Conservation (phyloP, 257 asterid genomes). For the Solanum tarijense region DNA sequence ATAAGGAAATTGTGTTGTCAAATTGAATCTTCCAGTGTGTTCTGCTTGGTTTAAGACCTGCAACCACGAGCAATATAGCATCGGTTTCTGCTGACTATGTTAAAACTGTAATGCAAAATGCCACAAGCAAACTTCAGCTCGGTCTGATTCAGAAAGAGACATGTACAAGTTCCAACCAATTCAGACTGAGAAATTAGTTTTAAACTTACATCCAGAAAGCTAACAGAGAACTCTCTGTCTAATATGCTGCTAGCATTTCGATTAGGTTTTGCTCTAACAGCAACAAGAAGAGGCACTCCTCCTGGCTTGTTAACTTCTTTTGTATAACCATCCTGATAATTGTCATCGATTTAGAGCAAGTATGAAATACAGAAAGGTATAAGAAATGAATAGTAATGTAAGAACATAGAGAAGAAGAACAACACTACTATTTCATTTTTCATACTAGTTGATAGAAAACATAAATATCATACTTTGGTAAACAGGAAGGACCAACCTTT, state of each 20-base stretch:
- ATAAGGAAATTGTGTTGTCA: constrained; percentile 47
- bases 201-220: constrained; percentile 60
- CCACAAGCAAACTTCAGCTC: neutral
- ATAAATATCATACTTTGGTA: neutral
- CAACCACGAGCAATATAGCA: neutral
- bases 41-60: constrained; percentile 53
- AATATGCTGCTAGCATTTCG: constrained; percentile 19
- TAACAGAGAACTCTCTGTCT: constrained; percentile 41
- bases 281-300: constrained; percentile 66
- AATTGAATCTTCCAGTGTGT: constrained; percentile 59
- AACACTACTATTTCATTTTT: neutral
- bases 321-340: constrained; percentile 68
- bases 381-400: neutral
- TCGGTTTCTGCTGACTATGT: neutral
- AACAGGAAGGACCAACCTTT: neutral
- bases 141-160: neutral
- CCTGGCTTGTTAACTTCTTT: constrained; percentile 29
- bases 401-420: neutral
- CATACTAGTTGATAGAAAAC: neutral
- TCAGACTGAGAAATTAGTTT: neutral
- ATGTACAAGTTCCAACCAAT: neutral
- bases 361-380: neutral
- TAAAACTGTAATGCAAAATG: neutral
- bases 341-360: neutral
- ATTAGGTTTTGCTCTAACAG: constrained; percentile 67